Conservation (phyloP, 352 stramenopile species). For the Blastocystis sp. region DNA sequence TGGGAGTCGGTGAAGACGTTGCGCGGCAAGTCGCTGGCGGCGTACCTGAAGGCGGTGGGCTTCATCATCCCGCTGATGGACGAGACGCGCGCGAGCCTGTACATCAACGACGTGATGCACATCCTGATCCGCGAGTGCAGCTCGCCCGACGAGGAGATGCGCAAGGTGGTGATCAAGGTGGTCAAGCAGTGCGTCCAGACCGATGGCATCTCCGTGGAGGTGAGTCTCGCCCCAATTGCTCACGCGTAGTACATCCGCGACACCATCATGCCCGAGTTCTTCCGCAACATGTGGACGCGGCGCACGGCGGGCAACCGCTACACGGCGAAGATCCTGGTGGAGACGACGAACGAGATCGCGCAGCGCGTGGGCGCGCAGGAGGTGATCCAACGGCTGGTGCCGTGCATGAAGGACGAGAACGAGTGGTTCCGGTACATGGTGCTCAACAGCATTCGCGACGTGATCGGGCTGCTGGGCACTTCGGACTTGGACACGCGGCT, state of each 20-base stretch:
- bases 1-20: slow-evolving; percentile 95
- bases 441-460: slow-evolving; percentile 95
- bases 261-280: slow-evolving; percentile 96
- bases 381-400: slow-evolving; percentile 92
- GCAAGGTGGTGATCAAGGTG: slow-evolving; percentile 92
- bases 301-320: slow-evolving; percentile 93
- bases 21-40: slow-evolving; percentile 91
- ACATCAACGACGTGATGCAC: slow-evolving; percentile 96
- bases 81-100: slow-evolving; percentile 97
- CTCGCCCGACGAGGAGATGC: slow-evolving; percentile 97
- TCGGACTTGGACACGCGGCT: slow-evolving; percentile 91
- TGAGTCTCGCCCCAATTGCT: background rate
- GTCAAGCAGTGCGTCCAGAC: slow-evolving; percentile 94
- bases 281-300: slow-evolving; percentile 96
- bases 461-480: slow-evolving; percentile 92
- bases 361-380: slow-evolving; percentile 84
- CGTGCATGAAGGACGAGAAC: slow-evolving; percentile 98
- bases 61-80: slow-evolving; percentile 99
- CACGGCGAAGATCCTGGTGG: slow-evolving; percentile 96
- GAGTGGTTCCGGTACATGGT: slow-evolving; percentile 98
- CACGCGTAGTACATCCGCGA: slow-evolving; percentile 88
- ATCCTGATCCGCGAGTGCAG: slow-evolving; percentile 98
- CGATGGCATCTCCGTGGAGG: slow-evolving; percentile 81
- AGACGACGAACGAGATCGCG: slow-evolving; percentile 94
- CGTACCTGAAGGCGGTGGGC: slow-evolving; percentile 96